phyloP scores from a whole-genome alignment of 192 early-diverging fungal genomes.

The Phlyctochytrium planicorne region DNA sequence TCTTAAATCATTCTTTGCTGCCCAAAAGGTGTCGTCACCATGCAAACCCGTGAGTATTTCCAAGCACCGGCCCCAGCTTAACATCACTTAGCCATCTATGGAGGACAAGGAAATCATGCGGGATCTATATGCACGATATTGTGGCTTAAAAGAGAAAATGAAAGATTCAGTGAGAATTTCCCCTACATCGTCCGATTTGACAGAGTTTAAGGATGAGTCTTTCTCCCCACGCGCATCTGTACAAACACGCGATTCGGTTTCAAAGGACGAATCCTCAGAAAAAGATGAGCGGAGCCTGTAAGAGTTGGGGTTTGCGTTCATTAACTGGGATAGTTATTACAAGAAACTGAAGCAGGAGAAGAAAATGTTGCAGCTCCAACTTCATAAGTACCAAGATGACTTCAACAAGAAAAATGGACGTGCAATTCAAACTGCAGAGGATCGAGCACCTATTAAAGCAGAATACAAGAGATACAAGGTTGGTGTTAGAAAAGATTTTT shows the following conservation, averaged over 20 bases:
- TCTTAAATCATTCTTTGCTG: constrained; percentile 17
- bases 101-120: constrained; percentile 29
- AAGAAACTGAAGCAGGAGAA: constrained; percentile 37
- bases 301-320: too few relatives aligned
- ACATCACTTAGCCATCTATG: constrained; percentile 2
- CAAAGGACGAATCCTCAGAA: too few relatives aligned
- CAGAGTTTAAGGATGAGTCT: too few relatives aligned
- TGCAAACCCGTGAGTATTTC: neutral
- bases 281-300: too few relatives aligned
- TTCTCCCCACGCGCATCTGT: too few relatives aligned
- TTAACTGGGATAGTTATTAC: too few relatives aligned
- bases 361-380: constrained; percentile 36
- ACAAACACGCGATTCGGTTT: too few relatives aligned
- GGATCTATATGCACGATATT: constrained; percentile 30
- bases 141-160: constrained; percentile 22
- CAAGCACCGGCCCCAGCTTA: neutral
- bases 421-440: constrained; percentile 34
- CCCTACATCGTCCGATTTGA: too few relatives aligned
- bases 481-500: neutral
- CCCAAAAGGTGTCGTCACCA: constrained; percentile 1
- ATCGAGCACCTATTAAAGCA: constrained; percentile 37
- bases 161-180: too few relatives aligned
- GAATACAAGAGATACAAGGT: constrained; percentile 52
- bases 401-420: constrained; percentile 41
- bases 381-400: constrained; percentile 44